Evolutionary conservation across 768 basidiomycete species (phyloP).

Genomic region (Xanthoconium stramineum): DNA sequence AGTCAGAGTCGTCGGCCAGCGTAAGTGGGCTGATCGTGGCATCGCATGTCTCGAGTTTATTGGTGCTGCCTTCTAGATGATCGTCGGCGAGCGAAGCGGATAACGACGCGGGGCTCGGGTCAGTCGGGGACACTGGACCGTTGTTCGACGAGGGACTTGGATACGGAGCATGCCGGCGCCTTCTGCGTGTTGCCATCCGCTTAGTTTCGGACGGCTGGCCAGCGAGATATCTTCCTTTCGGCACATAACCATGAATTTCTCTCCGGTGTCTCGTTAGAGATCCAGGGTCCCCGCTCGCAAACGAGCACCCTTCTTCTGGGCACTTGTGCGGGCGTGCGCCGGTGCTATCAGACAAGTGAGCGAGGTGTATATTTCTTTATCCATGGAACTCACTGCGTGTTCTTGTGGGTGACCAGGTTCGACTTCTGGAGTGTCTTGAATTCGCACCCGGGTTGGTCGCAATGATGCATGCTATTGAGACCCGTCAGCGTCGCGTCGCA

Average conservation of each 20-base stretch:
- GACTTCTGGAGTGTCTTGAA: conserved; percentile 27
- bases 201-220: background rate
- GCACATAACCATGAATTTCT: conserved; percentile 3
- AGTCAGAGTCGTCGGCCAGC: background rate
- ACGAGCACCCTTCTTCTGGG: background rate
- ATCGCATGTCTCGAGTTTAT: background rate
- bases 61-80: background rate
- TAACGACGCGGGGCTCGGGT: background rate
- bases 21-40: background rate
- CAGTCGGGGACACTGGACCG: background rate
- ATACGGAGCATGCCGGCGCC: background rate
- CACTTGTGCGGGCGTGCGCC: conserved; percentile 5
- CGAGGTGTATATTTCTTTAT: background rate
- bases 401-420: conserved; percentile 27
- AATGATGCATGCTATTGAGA: conserved; percentile 21
- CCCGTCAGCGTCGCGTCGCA: background rate
- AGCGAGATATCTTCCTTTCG: background rate
- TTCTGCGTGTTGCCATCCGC: background rate
- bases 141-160: background rate
- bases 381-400: conserved; percentile 28
- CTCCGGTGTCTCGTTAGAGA: background rate
- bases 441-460: conserved; percentile 18
- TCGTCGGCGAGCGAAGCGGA: background rate
- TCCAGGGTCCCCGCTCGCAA: background rate
- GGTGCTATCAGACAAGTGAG: conserved; percentile 11